phyloP scores from a whole-genome alignment of 2,329 filamentous ascomycete genomes.

The Penicillium sp. region DNA sequence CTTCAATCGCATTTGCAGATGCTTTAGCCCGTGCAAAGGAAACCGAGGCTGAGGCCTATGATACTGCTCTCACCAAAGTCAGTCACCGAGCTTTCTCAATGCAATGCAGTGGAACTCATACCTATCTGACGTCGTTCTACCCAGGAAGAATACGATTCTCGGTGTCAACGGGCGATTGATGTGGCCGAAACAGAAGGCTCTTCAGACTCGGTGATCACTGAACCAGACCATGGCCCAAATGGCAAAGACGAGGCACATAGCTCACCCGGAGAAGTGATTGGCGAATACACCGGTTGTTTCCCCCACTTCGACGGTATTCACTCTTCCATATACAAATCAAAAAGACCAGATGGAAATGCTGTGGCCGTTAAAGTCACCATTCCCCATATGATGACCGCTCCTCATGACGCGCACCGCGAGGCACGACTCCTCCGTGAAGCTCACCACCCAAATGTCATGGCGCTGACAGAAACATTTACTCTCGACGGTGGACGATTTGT shows the following conservation, averaged over 20 bases:
- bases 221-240: constrained; percentile 22
- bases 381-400: constrained; percentile 69
- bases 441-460: constrained; percentile 61
- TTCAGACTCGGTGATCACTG: constrained; percentile 25
- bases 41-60: constrained; percentile 56
- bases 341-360: constrained; percentile 43
- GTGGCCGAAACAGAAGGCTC: constrained; percentile 28
- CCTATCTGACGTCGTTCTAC: constrained; percentile 18
- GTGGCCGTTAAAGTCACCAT: constrained; percentile 85
- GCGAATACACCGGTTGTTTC: constrained; percentile 57
- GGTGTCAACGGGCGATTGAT: constrained; percentile 43
- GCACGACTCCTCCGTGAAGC: constrained; percentile 69
- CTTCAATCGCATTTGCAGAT: constrained; percentile 48
- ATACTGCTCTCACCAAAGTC: constrained; percentile 40
- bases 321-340: constrained; percentile 77
- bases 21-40: constrained; percentile 62
- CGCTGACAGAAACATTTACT: constrained; percentile 70
- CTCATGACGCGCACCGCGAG: constrained; percentile 82
- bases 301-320: constrained; percentile 70
- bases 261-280: constrained; percentile 47
- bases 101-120: neutral
- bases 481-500: constrained; percentile 72
- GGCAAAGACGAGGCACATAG: constrained; percentile 20
- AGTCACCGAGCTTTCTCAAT: constrained; percentile 1
- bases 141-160: constrained; percentile 59